These are phyloP conservation scores for Cucurbita ficifolia DNA, from an alignment of 306 rosid species.

Conservation along the genomic window DNA sequence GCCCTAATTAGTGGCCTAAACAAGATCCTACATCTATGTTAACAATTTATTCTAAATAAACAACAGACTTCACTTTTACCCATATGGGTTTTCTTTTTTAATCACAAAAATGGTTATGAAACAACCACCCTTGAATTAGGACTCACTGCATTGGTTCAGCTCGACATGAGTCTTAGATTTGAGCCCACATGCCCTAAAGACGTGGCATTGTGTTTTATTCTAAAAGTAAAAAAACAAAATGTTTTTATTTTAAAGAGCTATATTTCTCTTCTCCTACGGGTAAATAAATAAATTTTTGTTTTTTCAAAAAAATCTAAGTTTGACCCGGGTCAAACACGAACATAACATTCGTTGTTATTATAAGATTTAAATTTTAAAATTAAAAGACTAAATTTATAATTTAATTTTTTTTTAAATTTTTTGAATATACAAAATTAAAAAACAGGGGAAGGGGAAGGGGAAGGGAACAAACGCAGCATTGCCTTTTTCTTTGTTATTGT, in stretches of 20 bases:
- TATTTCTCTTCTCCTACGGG: not conserved
- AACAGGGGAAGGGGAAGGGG: no score
- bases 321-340: not conserved
- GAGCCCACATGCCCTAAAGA: not conserved
- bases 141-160: not conserved
- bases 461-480: not conserved
- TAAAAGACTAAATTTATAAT: no score
- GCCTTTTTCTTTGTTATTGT: not conserved
- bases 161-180: not conserved
- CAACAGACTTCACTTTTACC: not conserved
- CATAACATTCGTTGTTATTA: no score
- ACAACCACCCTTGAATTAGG: not conserved
- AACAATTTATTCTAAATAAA: not conserved
- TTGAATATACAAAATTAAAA: no score
- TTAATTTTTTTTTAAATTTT: no score
- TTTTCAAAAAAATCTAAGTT: no score
- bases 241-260: not conserved
- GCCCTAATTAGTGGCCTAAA: conserved; percentile 9
- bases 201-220: not conserved
- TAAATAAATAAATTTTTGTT: not conserved
- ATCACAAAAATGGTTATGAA: not conserved
- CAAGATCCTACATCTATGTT: conserved; percentile 7
- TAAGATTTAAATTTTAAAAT: no score
- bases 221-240: not conserved
- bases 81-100: not conserved